A percentile compares a stretch with the other conserved stretches of the same genome.
These are phyloP conservation scores for Fusarium tricinctum DNA, from an alignment of 2,329 filamentous ascomycete species.

Conservation along the genomic window DNA sequence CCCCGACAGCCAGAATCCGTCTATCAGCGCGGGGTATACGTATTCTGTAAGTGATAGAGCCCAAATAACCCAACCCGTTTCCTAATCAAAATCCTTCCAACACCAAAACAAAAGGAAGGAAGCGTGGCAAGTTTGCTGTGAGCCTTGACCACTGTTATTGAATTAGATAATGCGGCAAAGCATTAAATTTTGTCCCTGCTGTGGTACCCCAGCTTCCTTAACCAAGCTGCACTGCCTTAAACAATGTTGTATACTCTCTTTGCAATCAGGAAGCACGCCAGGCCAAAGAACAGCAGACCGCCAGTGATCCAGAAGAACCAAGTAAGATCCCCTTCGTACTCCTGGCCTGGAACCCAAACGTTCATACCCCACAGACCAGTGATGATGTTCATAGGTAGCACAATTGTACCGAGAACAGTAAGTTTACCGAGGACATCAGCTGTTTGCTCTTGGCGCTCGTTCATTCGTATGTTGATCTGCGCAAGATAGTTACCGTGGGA, in stretches of 20 bases:
- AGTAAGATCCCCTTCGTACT: slow-evolving; percentile 77
- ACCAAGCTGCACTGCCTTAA: slow-evolving; percentile 53
- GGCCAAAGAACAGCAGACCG: slow-evolving; percentile 82
- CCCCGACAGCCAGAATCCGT: slow-evolving; percentile 16
- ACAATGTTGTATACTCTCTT: slow-evolving; percentile 88
- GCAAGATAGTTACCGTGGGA: slow-evolving; percentile 98
- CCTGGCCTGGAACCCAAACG: slow-evolving; percentile 93
- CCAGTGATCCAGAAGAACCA: slow-evolving; percentile 85
- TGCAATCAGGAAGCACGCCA: slow-evolving; percentile 83
- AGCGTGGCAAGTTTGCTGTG: slow-evolving; percentile 29
- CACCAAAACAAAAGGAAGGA: slow-evolving; percentile 16
- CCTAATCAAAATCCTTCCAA: slow-evolving; percentile 2
- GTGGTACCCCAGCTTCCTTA: neutral
- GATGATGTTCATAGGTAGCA: slow-evolving; percentile 98
- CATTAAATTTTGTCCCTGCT: slow-evolving; percentile 1
- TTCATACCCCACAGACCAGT: slow-evolving; percentile 99
- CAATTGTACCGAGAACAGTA: slow-evolving; percentile 95
- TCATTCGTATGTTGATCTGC: slow-evolving; percentile 99
- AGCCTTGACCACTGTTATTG: slow-evolving; percentile 8
- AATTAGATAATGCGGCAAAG: slow-evolving; percentile 10
- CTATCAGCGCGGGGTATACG: slow-evolving; percentile 21
- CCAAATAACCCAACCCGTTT: slow-evolving; percentile 6
- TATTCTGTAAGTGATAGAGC: slow-evolving; percentile 21
- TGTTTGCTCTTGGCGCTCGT: slow-evolving; percentile 95
- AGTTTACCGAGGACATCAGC: slow-evolving; percentile 95